Evolutionary conservation across 352 stramenopile genomes (phyloP).

Genomic region (Globisporangium mamillatum): DNA sequence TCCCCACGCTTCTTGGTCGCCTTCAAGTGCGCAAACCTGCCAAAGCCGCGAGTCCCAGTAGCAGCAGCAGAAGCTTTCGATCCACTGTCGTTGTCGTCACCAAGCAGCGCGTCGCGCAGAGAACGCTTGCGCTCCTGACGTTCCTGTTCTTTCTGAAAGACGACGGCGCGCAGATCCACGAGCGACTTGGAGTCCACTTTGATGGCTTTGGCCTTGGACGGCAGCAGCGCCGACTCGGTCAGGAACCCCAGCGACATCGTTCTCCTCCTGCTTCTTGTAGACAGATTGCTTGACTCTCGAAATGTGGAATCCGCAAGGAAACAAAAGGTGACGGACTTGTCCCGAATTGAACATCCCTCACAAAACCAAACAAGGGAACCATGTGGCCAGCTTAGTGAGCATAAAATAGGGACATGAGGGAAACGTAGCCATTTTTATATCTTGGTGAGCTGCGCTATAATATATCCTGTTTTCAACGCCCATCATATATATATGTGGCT

Average conservation of each 20-base stretch:
- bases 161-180: constrained; percentile 77
- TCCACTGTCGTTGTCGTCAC: constrained; percentile 15
- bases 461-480: too few relatives aligned
- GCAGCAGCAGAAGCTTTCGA: neutral
- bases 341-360: neutral
- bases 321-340: neutral
- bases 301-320: neutral
- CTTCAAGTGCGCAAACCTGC: constrained; percentile 55
- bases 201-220: constrained; percentile 88
- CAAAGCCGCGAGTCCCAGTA: constrained; percentile 16
- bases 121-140: constrained; percentile 49
- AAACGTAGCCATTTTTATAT: neutral
- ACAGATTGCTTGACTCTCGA: too few relatives aligned
- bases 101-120: constrained; percentile 23
- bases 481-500: too few relatives aligned
- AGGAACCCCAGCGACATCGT: constrained; percentile 90
- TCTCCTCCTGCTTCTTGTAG: constrained; percentile 2
- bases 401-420: neutral
- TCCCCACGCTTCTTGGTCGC: constrained; percentile 24
- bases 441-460: too few relatives aligned
- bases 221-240: constrained; percentile 90
- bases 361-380: neutral
- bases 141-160: constrained; percentile 85
- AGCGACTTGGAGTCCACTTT: constrained; percentile 84
- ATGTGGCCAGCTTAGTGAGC: too few relatives aligned